These are phyloP conservation scores for Cyberlindnera suaveolens DNA, from an alignment of 805 yeast genomes.

Conservation along the genomic window DNA sequence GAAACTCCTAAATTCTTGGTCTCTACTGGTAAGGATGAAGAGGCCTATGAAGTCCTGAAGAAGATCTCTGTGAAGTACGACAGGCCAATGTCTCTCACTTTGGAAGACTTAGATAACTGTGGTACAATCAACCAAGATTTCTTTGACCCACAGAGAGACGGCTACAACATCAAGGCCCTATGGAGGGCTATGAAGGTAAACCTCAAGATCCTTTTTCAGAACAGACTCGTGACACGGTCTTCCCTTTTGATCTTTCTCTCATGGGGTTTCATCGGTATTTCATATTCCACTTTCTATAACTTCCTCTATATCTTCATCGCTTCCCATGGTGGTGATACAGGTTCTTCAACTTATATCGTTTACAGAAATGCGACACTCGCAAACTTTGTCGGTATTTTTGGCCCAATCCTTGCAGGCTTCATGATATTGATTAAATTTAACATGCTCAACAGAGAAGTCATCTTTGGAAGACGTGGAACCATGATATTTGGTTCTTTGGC, in stretches of 20 bases:
- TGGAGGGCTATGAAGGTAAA: constrained; percentile 27
- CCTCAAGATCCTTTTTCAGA: constrained; percentile 38
- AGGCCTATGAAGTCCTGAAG: constrained; percentile 38
- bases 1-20: constrained; percentile 51
- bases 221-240: constrained; percentile 32
- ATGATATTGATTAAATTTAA: constrained; percentile 15
- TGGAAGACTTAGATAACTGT: constrained; percentile 39
- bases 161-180: constrained; percentile 14
- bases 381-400: constrained; percentile 39
- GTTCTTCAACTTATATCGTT: constrained; percentile 33
- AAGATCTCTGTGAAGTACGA: constrained; percentile 42
- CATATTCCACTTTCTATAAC: constrained; percentile 47
- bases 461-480: constrained; percentile 52
- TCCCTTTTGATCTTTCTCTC: constrained; percentile 38
- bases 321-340: constrained; percentile 40
- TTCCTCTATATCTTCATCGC: constrained; percentile 47
- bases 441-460: constrained; percentile 3
- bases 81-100: constrained; percentile 33
- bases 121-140: constrained; percentile 33
- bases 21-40: constrained; percentile 43
- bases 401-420: constrained; percentile 43
- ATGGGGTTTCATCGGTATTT: constrained; percentile 50
- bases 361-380: constrained; percentile 44
- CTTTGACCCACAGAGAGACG: constrained; percentile 18
- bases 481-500: constrained; percentile 45